Evolutionary conservation across 768 basidiomycete species (phyloP), one percentile per base, ranked within the genome.

Genomic region (Boletus rex-veris): DNA sequence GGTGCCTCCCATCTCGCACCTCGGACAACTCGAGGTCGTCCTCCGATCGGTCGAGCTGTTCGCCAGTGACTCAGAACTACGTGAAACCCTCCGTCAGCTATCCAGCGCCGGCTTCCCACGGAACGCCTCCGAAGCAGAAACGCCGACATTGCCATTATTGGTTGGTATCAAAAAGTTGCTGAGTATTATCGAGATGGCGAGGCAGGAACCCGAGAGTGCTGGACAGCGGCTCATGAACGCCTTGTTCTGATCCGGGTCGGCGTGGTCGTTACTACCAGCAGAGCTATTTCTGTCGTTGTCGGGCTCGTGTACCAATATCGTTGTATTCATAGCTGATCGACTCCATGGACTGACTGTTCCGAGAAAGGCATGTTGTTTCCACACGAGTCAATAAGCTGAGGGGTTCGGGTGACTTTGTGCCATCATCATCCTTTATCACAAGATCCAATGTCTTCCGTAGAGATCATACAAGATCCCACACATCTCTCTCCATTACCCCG

Each of bases 161-260:
- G 87, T 98, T 44, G 97, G 97, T 0, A 84, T 99, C 64, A 98
- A 98, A 83, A 94, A 90, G 73, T 64, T 99, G 69, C 70, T 99
- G 66, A 92, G 86, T 55, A 79, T 90, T 51, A 79, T 95, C 18
- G 97, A 99, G 78, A 98, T 97, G 95, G 91, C 95, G 45, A 80
- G 96, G 64, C 97, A 98, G 74, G 96, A 97, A 64, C 92, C 92
- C 2, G 85, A 90, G 46, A 86, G 84, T 57, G 88, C 85, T 15
- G 90, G 82, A 28, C 83, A 86, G 63, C 77, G 90, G 54, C 70
- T 93, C 54, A 79, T 78, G 52, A 77, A 75, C 44, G 83, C 82
- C 36, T 68, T 92, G 50, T 77, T 89, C 47, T 68, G 50, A 61
- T 60, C 50, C 14, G 35, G n/a, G 21, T 15, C 2, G 4, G 26